Base-by-base conservation (phyloP, 129 eudicot species). In the Logfia minima region DNA sequence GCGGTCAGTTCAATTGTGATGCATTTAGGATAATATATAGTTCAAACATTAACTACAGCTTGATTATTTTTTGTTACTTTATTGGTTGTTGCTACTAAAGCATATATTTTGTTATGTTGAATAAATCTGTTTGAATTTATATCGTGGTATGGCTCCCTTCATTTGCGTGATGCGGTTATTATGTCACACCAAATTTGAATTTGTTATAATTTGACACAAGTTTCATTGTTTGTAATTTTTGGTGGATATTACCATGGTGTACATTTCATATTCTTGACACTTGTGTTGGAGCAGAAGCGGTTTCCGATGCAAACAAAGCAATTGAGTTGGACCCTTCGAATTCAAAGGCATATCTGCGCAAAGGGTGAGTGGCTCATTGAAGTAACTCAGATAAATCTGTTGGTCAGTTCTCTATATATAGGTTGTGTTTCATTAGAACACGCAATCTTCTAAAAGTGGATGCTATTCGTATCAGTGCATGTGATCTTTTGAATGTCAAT, bases 261-360 rank as follows among this genome's bases (percentile, higher is more conserved):
- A 45, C 5, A 14, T 11, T 48, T 59, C 11, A 10, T 21, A 71
- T 39, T 19, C 18, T 48, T 75, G 43, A 59, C 28, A 7, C 16
- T 39, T 21, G 8, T 23, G 7, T 76, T 18, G 60, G 75, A 72
- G 75, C 96, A 91, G 97, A 93, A 79, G 98, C 97, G 45, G 96
- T 93, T 84, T 81, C 90, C 71, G 98, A 93, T 84, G 98, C 97
- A 21, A 93, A 83, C 77, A 89, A 85, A 78, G 98, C 98, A 34
- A 93, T 93, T 65, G 93, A 86, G 62, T 65, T 91, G 87, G 89
- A 93, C 37, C 77, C 97, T 53, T 80, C 90, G 21, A 85, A 89
- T 86, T 66, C 86, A 0, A 93, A 87, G 86, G 97, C 98, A 8
- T 93, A 91, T 81, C 63, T 87, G 17, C 93, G 96, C 14, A 93